Evolutionary conservation across 352 stramenopile genomes (phyloP), one percentile per base, ranked within the genome.

Genomic region (Globisporangium parvum): DNA sequence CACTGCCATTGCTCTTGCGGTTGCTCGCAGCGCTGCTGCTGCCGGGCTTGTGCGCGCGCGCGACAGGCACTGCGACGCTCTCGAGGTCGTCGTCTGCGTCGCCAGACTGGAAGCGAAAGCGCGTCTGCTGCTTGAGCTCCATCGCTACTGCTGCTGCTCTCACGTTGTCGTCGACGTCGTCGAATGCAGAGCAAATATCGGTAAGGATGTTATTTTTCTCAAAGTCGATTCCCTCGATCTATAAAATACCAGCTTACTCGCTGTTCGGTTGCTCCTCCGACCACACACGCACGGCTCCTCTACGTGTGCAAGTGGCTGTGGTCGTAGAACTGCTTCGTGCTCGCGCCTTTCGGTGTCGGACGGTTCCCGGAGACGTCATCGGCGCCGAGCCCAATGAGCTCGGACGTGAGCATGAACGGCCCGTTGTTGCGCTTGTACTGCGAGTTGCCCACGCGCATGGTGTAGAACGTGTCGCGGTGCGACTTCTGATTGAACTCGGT

Each of bases 401-500:
- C 78, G 52, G 81, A 91, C 20, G 71, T 87, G 47, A 91, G 70
- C 75, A 88, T 86, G 66, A 89, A 89, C 26, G 78, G 78, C 9
- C 78, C 81, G 47, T 91, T 91, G 69, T 88, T 88, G 51, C 81
- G 71, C 51, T 85, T 86, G 61, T 79, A 86, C 65, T 80, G 75
- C 50, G 79, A 90, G 62, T 88, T 88, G 51, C 77, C 78, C 37
- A 70, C 80, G 39, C 80, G 79, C 69, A 90, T 84, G 11, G 79
- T 86, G 73, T 92, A 92, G 67, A 92, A 92, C 10, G 74, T 87
- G 60, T 92, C 79, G 61, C 82, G 79, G 56, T 92, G 79, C 14
- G 69, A 85, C 65, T 89, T 92, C 47, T 90, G 79, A 54, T 92
- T 88, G 60, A 92, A 90, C 64, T 92, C 79, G 44, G 82, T 90